Evolutionary conservation across 352 stramenopile species (phyloP).

Genomic region (Globisporangium cylindrosporum): DNA sequence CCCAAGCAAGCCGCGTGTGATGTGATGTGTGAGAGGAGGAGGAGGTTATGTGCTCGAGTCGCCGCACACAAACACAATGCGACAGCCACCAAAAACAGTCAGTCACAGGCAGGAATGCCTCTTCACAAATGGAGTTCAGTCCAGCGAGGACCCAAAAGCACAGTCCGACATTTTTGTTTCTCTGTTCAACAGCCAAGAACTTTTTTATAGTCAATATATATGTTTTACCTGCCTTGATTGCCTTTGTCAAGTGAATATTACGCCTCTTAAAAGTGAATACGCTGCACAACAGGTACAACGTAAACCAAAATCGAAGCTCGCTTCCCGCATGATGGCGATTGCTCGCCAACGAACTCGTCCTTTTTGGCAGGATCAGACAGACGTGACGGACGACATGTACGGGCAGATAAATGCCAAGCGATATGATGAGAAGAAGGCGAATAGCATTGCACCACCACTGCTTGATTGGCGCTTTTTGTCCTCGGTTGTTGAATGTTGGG

Average conservation of each 20-base stretch:
- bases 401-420: too few relatives aligned
- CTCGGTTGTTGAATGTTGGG: neutral
- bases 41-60: neutral
- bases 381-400: neutral
- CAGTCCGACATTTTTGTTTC: neutral
- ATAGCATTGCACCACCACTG: neutral
- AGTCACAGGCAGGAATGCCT: neutral
- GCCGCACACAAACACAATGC: neutral
- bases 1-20: too few relatives aligned
- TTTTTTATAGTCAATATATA: neutral
- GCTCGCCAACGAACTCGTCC: neutral
- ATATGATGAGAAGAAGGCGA: neutral
- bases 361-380: neutral
- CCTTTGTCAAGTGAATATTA: neutral
- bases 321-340: neutral
- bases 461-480: neutral
- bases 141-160: neutral
- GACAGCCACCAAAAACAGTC: neutral
- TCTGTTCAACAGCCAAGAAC: neutral
- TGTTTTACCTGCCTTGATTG: too few relatives aligned
- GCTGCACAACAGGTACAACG: neutral
- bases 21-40: too few relatives aligned
- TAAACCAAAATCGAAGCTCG: neutral
- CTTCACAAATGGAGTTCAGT: neutral
- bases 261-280: neutral